These are phyloP conservation scores for Fusarium luffae DNA, from an alignment of 2,329 filamentous ascomycete species.

Conservation along the genomic window DNA sequence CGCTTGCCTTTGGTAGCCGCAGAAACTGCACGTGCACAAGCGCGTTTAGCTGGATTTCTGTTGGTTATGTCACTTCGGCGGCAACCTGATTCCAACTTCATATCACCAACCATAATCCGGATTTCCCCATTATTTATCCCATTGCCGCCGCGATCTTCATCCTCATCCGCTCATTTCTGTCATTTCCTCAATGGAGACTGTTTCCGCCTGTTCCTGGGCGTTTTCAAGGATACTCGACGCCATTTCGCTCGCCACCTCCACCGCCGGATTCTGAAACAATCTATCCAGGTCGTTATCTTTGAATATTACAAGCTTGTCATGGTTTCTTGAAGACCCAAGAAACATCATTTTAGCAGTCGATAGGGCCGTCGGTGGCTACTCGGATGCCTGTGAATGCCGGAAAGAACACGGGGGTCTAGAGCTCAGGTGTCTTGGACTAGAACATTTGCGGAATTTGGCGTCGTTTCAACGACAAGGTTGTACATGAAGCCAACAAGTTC, in stretches of 20 bases:
- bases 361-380: too few relatives aligned
- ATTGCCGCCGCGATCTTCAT: neutral
- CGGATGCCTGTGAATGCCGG: neutral
- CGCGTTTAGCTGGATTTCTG: conserved; percentile 18
- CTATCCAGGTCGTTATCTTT: neutral
- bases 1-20: conserved; percentile 29
- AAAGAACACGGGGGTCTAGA: neutral
- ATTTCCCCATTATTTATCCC: neutral
- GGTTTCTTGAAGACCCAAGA: neutral
- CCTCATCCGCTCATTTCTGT: neutral
- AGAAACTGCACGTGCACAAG: conserved; percentile 27
- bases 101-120: conserved; percentile 1
- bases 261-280: neutral
- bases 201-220: neutral
- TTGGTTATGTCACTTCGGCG: conserved; percentile 8
- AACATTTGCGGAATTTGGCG: neutral
- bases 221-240: neutral
- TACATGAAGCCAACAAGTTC: neutral
- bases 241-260: neutral
- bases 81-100: conserved; percentile 23
- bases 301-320: neutral
- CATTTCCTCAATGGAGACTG: neutral
- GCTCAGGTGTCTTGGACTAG: neutral
- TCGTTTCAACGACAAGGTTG: neutral
- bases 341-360: neutral